Conservation (phyloP, 2,329 filamentous ascomycete species). For the Colletotrichum eremochloae region DNA sequence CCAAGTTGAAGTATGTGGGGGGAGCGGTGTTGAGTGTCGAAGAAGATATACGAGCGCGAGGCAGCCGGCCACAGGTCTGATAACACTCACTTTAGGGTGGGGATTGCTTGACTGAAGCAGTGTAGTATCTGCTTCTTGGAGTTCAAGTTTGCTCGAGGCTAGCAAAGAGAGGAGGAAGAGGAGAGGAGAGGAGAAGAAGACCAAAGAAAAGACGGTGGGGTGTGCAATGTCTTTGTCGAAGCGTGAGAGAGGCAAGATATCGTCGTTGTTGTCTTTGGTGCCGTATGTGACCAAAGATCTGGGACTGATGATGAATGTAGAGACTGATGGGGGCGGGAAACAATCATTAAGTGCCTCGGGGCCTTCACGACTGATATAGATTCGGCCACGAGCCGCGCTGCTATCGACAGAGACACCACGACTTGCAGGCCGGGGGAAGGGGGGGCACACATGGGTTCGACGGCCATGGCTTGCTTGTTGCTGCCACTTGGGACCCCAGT, state of each 20-base stretch:
- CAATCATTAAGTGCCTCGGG: constrained; percentile 36
- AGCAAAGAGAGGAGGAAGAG: background rate
- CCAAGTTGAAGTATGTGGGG: too few relatives aligned
- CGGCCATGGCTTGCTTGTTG: constrained; percentile 23
- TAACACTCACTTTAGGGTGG: too few relatives aligned
- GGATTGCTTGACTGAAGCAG: background rate
- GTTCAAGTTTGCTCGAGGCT: background rate
- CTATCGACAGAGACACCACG: constrained; percentile 34
- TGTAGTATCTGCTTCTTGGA: background rate
- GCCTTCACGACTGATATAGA: constrained; percentile 44
- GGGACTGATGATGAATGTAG: constrained; percentile 28
- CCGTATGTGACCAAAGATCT: constrained; percentile 15
- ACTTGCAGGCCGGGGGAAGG: constrained; percentile 24
- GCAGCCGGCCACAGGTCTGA: too few relatives aligned
- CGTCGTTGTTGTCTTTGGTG: constrained; percentile 15
- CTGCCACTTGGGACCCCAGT: constrained; percentile 33
- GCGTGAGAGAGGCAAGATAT: constrained; percentile 10
- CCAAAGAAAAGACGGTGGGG: background rate
- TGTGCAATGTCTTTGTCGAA: constrained; percentile 20
- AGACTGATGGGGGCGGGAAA: constrained; percentile 41
- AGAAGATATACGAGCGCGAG: too few relatives aligned
- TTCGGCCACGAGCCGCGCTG: constrained; percentile 33
- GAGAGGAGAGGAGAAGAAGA: background rate
- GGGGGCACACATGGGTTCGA: constrained; percentile 31
- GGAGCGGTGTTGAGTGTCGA: too few relatives aligned